A percentile compares a stretch with the other conserved stretches of the same genome.
Evolutionary conservation across 1,284 basidiomycete genomes (phyloP).

Genomic region (Leccinum ponderosum): DNA sequence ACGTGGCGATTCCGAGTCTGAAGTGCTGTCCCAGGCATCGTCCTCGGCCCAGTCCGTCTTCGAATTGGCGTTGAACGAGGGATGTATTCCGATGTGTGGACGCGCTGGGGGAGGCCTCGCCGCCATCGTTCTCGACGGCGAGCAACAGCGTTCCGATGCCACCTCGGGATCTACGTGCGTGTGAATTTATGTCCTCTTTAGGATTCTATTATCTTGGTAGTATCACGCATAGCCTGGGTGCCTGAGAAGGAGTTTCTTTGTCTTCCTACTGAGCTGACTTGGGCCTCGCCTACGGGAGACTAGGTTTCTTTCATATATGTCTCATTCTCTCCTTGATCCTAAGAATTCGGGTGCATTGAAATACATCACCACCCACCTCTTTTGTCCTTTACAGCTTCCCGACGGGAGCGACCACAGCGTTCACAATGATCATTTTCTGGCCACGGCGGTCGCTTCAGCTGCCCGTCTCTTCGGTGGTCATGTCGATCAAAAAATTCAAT

Average conservation of each 20-base stretch:
- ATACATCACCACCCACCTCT: not conserved
- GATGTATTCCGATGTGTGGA: slow-evolving; percentile 69
- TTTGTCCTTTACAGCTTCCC: not conserved
- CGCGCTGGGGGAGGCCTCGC: slow-evolving; percentile 72
- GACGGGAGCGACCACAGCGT: not conserved
- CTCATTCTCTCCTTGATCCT: not conserved
- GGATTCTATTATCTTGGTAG: not conserved
- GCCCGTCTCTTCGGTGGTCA: not conserved
- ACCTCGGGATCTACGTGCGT: slow-evolving; percentile 2
- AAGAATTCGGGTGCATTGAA: not conserved
- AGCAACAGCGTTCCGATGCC: not conserved
- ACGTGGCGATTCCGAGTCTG: slow-evolving; percentile 74
- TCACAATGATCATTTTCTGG: not conserved
- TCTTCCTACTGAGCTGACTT: too few species aligned
- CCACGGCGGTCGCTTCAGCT: not conserved
- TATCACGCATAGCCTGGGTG: too few species aligned
- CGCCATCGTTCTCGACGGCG: slow-evolving; percentile 47
- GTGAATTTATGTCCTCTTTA: slow-evolving; percentile 12
- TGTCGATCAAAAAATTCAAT: not conserved
- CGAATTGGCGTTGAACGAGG: slow-evolving; percentile 50
- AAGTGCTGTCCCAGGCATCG: slow-evolving; percentile 88
- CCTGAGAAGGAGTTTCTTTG: too few species aligned
- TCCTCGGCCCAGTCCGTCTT: slow-evolving; percentile 75
- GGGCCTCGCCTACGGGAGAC: too few species aligned
- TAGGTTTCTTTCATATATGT: not conserved